Base-by-base conservation (phyloP, 2,329 filamentous ascomycete species). In the Aspergillus phoenicis region DNA sequence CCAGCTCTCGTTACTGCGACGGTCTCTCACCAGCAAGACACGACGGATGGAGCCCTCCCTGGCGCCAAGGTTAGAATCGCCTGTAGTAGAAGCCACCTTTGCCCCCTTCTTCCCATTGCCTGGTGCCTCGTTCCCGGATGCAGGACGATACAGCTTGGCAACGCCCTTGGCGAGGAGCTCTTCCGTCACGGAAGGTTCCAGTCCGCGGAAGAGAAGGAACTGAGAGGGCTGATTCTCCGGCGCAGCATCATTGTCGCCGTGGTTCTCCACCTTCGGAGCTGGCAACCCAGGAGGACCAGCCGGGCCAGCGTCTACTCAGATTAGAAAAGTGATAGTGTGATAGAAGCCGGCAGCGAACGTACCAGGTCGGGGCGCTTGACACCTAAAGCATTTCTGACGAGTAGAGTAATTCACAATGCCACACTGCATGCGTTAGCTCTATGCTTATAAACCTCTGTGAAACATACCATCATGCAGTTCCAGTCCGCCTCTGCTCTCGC, bases 1-100 rank as follows among this genome's bases (percentile, higher is more conserved):
- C 83, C 90, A 91, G 55, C 89, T 91, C 62, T 91, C 88, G 58
- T 91, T 85, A 4, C 83, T 89, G 62, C 82, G 83, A 48, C 87
- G 84, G 71, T 94, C 90, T 58, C 91, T 86, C 69, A 95, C 88
- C 26, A 96, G 78, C 62, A 95, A 85, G 1, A 95, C 87, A 55
- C 91, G 87, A 63, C 89, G 86, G 8, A 96, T 78, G n/a, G 90
- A 91, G 20, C 88, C 87, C 33, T 89, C 87, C 59, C 84, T 85
- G 4, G 91, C 91, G 41, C 91, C 91, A 1, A 88, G 81, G 11
- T 89, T 88, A 20, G 84, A 81, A 39, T 85, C 80, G 15, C 83
- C 82, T 10, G 83, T 84, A 5, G 84, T 85, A 4, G 84, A 85
- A 13, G 81, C 77, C 4, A 85, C 80, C 62, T 85, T 85, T 13